Conservation (phyloP, 495 filamentous ascomycete species). For the Xylaria flabelliformis region DNA sequence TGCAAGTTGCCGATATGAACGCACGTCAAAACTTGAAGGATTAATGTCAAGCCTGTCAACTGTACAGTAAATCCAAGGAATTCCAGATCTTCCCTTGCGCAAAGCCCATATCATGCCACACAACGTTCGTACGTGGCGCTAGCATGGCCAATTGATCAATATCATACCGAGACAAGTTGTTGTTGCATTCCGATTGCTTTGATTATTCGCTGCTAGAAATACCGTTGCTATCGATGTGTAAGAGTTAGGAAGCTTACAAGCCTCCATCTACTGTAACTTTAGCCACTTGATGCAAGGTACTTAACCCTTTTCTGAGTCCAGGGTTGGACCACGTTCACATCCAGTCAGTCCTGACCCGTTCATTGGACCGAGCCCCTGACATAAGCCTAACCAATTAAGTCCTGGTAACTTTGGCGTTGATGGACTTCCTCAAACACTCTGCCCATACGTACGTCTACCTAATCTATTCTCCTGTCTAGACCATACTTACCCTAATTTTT, state of each 20-base stretch:
- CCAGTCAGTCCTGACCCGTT: neutral
- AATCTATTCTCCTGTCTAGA: neutral
- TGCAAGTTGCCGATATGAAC: conserved; percentile 24
- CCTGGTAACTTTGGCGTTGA: neutral
- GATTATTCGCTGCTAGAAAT: neutral
- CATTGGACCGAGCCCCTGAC: neutral
- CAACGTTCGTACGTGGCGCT: conserved; percentile 9
- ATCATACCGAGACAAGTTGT: neutral
- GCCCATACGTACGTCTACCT: neutral
- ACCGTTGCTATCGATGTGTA: neutral
- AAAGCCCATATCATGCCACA: conserved; percentile 10
- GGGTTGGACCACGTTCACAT: neutral
- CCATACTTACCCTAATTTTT: neutral
- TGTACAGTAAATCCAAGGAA: conserved; percentile 1
- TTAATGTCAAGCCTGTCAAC: neutral
- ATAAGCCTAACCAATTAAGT: conserved; percentile 2
- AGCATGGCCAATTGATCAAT: conserved; percentile 12
- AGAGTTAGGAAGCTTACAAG: neutral
- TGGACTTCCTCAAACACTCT: neutral
- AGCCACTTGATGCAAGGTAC: conserved; percentile 1
- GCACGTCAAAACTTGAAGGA: neutral
- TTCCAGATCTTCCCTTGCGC: conserved; percentile 3
- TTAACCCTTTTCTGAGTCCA: neutral
- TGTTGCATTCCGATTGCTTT: neutral
- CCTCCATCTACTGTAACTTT: no score